Base-by-base conservation (phyloP, 305 asterid genomes). In the Fraxinus xanthoxyloides region DNA sequence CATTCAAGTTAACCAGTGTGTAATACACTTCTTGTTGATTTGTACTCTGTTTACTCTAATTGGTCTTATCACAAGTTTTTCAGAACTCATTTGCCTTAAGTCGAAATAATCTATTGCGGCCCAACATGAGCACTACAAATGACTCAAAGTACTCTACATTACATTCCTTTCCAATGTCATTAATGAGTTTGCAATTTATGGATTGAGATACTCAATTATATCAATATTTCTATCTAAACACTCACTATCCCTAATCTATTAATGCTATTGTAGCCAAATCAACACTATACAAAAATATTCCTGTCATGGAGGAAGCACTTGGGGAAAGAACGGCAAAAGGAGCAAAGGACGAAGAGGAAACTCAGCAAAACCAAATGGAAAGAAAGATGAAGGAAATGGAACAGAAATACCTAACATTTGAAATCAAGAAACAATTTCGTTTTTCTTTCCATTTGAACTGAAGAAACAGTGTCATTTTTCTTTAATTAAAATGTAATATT, bases 191-290 rank as follows among this genome's bases (percentile, higher is more conserved):
- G 81, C 56, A 63, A 28, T 35, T 73, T 77, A 63, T 40, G 77
- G 76, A 43, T 61, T 19, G 46, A 35, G 38, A 35, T 59, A 40
- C 69, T 9, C 54, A 34, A 28, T 31, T 82, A 46, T 10, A 84
- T 79, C 75, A 82, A 28, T 43, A 17, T 82, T 69, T 77, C 69
- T 78, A 31, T 36, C 32, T 23, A 65, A 79, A 77, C n/a, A 28
- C 12, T 21, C 1, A 1, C 12, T 59, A 69, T 36, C 83, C 83
- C 74, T 79, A 72, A 69, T n/a, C 54, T 80, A 72, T 81, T 34
- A 79, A 79, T 40, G 65, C 36, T 82, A 48, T 31, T 4, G 12
- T 19, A 26, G 76, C 48, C 65, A 81, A 80, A 70, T 15, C 81
- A 79, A 79, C 63, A 72, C 31, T 31, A 40, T 69, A 76, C 32